phyloP scores from a whole-genome alignment of 305 asterid species.

The Solanum hybrid region DNA sequence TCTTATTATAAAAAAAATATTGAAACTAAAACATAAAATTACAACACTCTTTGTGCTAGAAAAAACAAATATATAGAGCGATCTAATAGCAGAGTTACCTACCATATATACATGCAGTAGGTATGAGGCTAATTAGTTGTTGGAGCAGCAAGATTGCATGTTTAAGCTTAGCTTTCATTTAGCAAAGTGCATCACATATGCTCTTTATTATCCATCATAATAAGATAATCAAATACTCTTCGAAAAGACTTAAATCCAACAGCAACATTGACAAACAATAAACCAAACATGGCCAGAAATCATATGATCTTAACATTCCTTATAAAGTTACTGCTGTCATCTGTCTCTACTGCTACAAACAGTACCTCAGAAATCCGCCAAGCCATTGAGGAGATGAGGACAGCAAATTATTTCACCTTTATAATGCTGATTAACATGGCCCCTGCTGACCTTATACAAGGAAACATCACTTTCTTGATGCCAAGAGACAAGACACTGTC shows the following conservation, averaged over 20 bases:
- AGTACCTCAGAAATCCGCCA: constrained; percentile 10
- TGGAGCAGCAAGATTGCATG: background rate
- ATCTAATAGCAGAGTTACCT: background rate
- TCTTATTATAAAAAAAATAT: too few relatives aligned
- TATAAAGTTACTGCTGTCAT: background rate
- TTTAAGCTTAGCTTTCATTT: background rate
- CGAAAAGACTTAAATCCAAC: background rate
- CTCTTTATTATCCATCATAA: background rate
- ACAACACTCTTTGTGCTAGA: background rate
- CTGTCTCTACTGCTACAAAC: background rate
- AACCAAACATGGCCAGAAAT: background rate
- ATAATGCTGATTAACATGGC: constrained; percentile 71
- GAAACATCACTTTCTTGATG: constrained; percentile 62
- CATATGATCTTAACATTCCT: background rate
- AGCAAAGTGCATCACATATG: background rate
- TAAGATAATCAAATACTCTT: background rate
- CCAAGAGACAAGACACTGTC: constrained; percentile 57
- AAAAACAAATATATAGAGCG: background rate
- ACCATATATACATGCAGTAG: background rate
- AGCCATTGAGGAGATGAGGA: constrained; percentile 64
- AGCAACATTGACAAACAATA: background rate
- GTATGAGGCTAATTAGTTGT: background rate
- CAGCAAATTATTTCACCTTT: constrained; percentile 63
- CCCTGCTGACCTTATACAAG: constrained; percentile 21
- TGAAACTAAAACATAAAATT: background rate